phyloP scores from a whole-genome alignment of 1,284 basidiomycete genomes.

The Chondrostereum purpureum region DNA sequence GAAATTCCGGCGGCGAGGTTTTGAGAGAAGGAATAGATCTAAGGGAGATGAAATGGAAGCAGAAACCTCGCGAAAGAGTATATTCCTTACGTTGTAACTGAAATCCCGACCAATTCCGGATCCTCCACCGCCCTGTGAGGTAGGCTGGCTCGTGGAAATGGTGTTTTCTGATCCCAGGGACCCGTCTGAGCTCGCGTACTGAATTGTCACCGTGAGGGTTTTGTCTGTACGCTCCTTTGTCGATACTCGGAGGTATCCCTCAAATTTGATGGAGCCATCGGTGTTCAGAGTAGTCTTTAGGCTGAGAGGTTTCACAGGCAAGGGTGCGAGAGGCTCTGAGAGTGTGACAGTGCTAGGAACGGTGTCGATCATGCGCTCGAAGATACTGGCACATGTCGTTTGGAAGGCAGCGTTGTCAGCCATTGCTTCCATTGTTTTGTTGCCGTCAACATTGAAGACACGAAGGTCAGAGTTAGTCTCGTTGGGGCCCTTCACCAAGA shows the following conservation, averaged over 20 bases:
- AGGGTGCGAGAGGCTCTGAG: conserved; percentile 16
- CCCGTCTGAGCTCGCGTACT: too few relatives aligned
- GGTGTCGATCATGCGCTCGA: conserved; percentile 22
- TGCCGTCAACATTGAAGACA: conserved; percentile 16
- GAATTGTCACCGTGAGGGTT: too few relatives aligned
- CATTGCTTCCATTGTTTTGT: conserved; percentile 18
- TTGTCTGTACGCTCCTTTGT: too few relatives aligned
- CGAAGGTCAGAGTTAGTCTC: conserved; percentile 15
- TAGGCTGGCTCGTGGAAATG: background rate
- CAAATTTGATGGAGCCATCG: conserved; percentile 4
- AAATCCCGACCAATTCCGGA: too few relatives aligned
- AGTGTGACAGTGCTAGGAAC: conserved; percentile 17
- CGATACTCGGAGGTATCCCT: conserved; percentile 10
- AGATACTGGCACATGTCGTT: conserved; percentile 14
- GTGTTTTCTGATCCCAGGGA: background rate
- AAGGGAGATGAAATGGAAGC: too few relatives aligned
- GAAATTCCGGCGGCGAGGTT: background rate
- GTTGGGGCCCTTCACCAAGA: conserved; percentile 15
- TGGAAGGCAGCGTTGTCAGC: background rate
- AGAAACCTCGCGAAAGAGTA: too few relatives aligned
- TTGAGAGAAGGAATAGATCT: background rate
- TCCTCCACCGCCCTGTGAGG: too few relatives aligned
- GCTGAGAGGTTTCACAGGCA: conserved; percentile 17
- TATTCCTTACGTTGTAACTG: too few relatives aligned
- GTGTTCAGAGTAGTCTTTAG: conserved; percentile 4